These are phyloP conservation scores for Eucalyptus sp. DNA, from an alignment of 345 rosid genomes.

Conservation along the genomic window DNA sequence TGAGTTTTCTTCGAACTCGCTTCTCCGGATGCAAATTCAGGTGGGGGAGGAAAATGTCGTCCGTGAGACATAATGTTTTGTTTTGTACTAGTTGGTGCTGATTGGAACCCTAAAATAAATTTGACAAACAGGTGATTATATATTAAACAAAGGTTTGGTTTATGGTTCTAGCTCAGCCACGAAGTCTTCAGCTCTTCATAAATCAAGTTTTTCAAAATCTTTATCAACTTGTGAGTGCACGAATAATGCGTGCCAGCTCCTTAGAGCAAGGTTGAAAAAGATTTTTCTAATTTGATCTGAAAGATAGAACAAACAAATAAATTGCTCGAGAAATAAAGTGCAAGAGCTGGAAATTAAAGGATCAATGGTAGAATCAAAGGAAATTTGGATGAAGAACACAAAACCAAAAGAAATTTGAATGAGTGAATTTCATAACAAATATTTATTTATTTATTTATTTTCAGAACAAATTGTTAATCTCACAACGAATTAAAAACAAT, in stretches of 20 bases:
- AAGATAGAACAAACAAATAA: neutral
- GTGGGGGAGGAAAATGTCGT: neutral
- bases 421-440: too few species aligned
- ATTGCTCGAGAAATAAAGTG: neutral
- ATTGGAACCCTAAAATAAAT: neutral
- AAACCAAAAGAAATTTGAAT: neutral
- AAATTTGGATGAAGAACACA: neutral
- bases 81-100: neutral
- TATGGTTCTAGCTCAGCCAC: neutral
- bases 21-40: neutral
- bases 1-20: neutral
- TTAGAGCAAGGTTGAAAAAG: neutral
- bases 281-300: neutral
- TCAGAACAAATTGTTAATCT: too few species aligned
- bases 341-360: neutral
- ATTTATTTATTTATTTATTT: too few species aligned
- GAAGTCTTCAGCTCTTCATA: neutral
- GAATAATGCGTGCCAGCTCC: neutral
- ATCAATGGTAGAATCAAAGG: neutral
- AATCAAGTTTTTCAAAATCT: neutral
- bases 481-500: too few species aligned
- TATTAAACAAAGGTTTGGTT: neutral
- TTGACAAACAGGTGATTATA: neutral
- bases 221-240: neutral
- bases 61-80: neutral